These are phyloP conservation scores for Plasmodium inui DNA, from an alignment of 169 alveolate species.

Conservation along the genomic window DNA sequence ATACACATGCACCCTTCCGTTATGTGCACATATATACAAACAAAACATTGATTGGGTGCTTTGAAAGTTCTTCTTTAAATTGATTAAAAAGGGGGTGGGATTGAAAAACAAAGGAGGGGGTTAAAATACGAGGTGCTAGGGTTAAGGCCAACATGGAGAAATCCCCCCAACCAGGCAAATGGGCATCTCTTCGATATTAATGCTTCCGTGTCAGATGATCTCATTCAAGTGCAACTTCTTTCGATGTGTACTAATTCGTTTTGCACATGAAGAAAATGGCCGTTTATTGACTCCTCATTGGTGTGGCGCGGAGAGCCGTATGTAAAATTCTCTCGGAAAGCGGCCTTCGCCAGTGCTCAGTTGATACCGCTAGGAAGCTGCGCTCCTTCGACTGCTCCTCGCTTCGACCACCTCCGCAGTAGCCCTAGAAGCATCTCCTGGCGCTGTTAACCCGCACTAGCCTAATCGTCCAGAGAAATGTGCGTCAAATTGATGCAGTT, in stretches of 20 bases:
- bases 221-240: too few relatives aligned
- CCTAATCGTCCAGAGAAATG: constrained; percentile 87
- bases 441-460: not conserved
- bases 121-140: not conserved
- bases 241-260: not conserved
- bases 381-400: too few relatives aligned
- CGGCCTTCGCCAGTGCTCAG: not conserved
- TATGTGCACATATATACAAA: constrained; percentile 22
- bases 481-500: constrained; percentile 92
- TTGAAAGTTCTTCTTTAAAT: constrained; percentile 53
- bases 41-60: constrained; percentile 46
- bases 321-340: not conserved
- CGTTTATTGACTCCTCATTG: not conserved
- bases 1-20: constrained; percentile 15
- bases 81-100: constrained; percentile 26
- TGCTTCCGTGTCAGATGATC: not conserved
- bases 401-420: not conserved
- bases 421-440: not conserved
- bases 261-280: not conserved
- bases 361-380: not conserved
- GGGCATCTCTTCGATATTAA: not conserved
- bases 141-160: not conserved
- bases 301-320: not conserved
- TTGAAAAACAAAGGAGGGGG: constrained; percentile 20
- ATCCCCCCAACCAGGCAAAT: not conserved